Evolutionary conservation across 192 early-diverging fungal species (phyloP), one percentile per base, ranked within the genome.

Genomic region (Anaeromyces robustus): DNA sequence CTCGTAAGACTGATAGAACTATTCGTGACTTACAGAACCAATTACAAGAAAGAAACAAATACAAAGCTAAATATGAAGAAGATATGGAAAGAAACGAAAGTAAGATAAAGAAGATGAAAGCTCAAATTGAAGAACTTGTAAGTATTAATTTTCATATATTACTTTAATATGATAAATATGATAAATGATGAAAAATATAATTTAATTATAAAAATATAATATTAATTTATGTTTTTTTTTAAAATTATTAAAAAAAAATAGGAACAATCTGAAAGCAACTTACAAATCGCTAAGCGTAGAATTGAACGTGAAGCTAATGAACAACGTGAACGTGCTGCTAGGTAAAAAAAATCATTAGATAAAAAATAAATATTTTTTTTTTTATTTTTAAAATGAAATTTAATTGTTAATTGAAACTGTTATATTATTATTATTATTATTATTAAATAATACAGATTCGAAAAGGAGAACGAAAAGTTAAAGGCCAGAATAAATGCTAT

Each of bases 11-110:
- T 39, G 95, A 97, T 82, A 88, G 95, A 80, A 87, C 90, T 80
- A 89, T 96, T 81, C 89, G 94, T 26, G 94, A 96, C 85, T 86
- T 96, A 79, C 95, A 96, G 85, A 94, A 94, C 86, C 94, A 96
- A 81, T 83, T 97, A 14, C 84, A 86, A 30, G 95, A 97, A 85
- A 86, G 89, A 79, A 94, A 97, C 31, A 95, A 94, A 85, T 82
- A 86, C 34, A 92, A 92, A 86, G 79, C 78, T 11, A 85, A 91
- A 26, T 86, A 85, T 59, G 92, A 93, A 18, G 93, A 94, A 43
- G 93, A 94, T 43, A 85, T 87, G 31, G 87, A 89, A 77, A 94
- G 93, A 85, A 83, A 88, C 81, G 92, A 94, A 34, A 88, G 92
- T 77, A 92, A 92, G 83, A 37, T 91, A 32, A 89, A 90, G 84